A percentile compares a stretch with the other conserved stretches of the same genome.
Conservation (phyloP, 2,329 filamentous ascomycete genomes). For the Periglandula ipomoeae region DNA sequence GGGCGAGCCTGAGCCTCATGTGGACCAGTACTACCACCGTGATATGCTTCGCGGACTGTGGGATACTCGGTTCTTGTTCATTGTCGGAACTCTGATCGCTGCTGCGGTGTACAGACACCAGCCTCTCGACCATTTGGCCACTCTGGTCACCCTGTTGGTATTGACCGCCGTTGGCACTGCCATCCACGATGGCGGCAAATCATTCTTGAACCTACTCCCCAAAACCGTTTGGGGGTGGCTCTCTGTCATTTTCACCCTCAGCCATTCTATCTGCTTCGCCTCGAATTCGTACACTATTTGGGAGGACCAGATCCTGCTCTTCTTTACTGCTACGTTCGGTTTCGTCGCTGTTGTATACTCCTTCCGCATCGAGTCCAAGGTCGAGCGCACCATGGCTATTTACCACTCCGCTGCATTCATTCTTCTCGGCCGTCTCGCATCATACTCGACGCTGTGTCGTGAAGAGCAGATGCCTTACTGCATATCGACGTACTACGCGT, state of each 20-base stretch:
- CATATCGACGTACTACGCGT: conserved; percentile 90
- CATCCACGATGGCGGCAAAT: conserved; percentile 34
- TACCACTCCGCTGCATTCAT: conserved; percentile 83
- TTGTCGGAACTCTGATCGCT: conserved; percentile 18
- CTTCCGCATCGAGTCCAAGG: conserved; percentile 56
- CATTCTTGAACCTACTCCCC: conserved; percentile 49
- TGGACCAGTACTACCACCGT: conserved; percentile 25
- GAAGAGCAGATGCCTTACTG: conserved; percentile 99
- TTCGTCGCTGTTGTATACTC: conserved; percentile 65
- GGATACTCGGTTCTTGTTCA: conserved; percentile 24
- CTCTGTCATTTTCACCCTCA: conserved; percentile 68
- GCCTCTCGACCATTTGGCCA: conserved; percentile 26
- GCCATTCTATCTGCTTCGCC: conserved; percentile 86
- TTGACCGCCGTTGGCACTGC: conserved; percentile 33
- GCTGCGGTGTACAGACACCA: conserved; percentile 24
- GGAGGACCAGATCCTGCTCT: conserved; percentile 91
- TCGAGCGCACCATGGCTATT: conserved; percentile 65
- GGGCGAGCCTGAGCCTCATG: conserved; percentile 30
- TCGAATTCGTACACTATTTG: conserved; percentile 98
- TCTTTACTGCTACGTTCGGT: conserved; percentile 85
- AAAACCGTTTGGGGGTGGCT: conserved; percentile 84
- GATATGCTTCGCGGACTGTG: conserved; percentile 27
- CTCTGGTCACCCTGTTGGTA: conserved; percentile 27
- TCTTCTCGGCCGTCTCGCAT: conserved; percentile 67
- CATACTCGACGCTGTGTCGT: conserved; percentile 83